Evolutionary conservation across 2,329 filamentous ascomycete species (phyloP), one percentile per base, ranked within the genome.

Genomic region (Alternaria brassicicola): DNA sequence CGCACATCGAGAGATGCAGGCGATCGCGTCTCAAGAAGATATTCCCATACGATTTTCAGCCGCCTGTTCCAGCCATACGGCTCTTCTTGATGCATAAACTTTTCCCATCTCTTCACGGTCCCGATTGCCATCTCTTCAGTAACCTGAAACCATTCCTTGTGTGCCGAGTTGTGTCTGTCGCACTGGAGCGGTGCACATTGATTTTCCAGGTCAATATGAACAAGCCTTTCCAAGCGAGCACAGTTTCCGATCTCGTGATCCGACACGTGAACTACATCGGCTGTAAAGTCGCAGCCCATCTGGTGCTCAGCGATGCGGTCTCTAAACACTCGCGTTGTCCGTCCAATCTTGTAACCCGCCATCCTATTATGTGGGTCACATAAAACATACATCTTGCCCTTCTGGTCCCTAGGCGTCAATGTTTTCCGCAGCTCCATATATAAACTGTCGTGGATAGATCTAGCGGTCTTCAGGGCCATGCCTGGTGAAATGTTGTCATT

Each of bases 91-190:
- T 43, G 31, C 52, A 66, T 55, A 21, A 67, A 67, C 3, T 12
- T 9, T 9, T 42, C 55, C 63, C 63, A 67, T 26, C 54, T 58
- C 38, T 61, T n/a, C 4, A 55, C 57, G 6, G 59, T 63, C 15
- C 39, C 3, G 9, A 49, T 26, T 9, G 57, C 63, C 33, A 58
- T 33, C 5, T 52, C 47, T 35, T 51, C 28, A 9, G 17, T 45
- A 6, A 61, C 55, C 1, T 31, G 17, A 35, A 63, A 66, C 54
- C 55, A 66, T 43, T 67, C 65, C 9, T 26, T 19, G 42, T 67
- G 65, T 19, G 6, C 53, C 19, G 36, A 39, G 19, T 39, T 39
- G 15, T 15, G n/a, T 26, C 26, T 36, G 12, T 28, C 12, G 41
- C 63, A 65, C 3, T 19, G 4, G 21, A 52, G 49, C 9, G 25